Base-by-base conservation (phyloP, 192 early-diverging fungal genomes). In the Mortierella antarctica region DNA sequence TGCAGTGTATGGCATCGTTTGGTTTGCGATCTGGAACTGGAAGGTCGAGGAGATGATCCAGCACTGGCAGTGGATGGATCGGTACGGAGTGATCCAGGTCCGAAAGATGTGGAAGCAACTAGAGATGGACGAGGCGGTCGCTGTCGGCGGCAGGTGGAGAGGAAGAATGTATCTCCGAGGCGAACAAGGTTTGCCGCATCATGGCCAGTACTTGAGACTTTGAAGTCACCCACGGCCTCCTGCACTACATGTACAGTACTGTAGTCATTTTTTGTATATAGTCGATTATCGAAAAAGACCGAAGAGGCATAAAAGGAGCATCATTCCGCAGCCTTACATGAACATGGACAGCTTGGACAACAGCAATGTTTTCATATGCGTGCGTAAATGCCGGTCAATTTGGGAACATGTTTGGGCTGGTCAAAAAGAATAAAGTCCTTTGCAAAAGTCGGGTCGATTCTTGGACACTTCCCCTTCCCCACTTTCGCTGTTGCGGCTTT, bases 11-110 rank as follows among this genome's bases (percentile, higher is more conserved):
- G 77, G 77, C 5, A 72, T 72, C 60, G 70, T 71, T 9, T 80
- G 77, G 77, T 80, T 80, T 54, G 64, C 77, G 7, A 80, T 80
- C 59, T 80, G 77, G 77, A 62, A 41, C 51, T 80, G 77, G 77
- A 71, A 67, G 14, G 77, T 80, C 7, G 77, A 80, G 41, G 77
- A 80, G 17, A 80, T 80, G 77, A 80, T 80, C 55, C 61, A 80
- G 44, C 77, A 80, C 40, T 80, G 77, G 77, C 77, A 80, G 18
- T 80, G 77, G 77, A 80, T 80, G 77, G 77, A 80, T 14, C 63
- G 77, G 2, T 80, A 80, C 48, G 77, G 77, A 42, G 77, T 80
- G 2, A 80, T 80, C 47, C 77, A 80, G 20, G 77, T 80, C 1
- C 65, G 77, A 12, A 80, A 80, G 60, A 72, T 80, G 58, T 80